Base-by-base conservation (phyloP, 306 rosid genomes). In the Malus fusca region DNA sequence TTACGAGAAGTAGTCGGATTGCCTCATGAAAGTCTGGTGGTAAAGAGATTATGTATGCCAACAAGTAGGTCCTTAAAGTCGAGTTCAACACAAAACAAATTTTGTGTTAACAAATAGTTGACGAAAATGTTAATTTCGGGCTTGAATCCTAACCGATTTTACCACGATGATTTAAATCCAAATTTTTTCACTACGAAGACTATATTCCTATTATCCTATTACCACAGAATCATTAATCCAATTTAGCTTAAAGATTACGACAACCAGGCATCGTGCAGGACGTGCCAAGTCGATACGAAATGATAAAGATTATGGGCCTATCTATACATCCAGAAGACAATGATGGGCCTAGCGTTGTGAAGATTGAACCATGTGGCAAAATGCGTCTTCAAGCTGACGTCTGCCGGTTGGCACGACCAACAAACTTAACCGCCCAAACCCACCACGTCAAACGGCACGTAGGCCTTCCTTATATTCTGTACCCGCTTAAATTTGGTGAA, bases 51-150 rank as follows among this genome's bases (percentile, higher is more conserved):
- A n/a, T n/a, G 0, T 30, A 0, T 52, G 40, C 12, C 33, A 37
- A 21, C 11, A 23, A 58, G 67, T 44, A 94, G 82, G 75, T 92
- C 97, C 96, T 91, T 77, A 17, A 25, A 79, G 76, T 59, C 70
- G 33, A 69, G 37, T 60, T 11, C 65, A 60, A 23, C 11, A 52
- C 61, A 46, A 21, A 46, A 44, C 52, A 77, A 70, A 2, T 69
- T 18, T 9, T 44, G 33, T 30, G 33, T 4, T 30, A 30, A 30
- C 33, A 30, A 0, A 30, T 30, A 4, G 5, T 30, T 30, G 33
- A 30, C 0, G 33, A 5, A 30, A 30, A 30, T 30, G 33, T 3
- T 30, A 30, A 30, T 30, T 30, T 30, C 33, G 0, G 0, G 0
- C 1, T 3, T 30, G 2, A 26, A 2, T 26, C 28, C 28, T 26